Evolutionary conservation across 2,329 filamentous ascomycete genomes (phyloP).

Genomic region (Seiridium cupressi): DNA sequence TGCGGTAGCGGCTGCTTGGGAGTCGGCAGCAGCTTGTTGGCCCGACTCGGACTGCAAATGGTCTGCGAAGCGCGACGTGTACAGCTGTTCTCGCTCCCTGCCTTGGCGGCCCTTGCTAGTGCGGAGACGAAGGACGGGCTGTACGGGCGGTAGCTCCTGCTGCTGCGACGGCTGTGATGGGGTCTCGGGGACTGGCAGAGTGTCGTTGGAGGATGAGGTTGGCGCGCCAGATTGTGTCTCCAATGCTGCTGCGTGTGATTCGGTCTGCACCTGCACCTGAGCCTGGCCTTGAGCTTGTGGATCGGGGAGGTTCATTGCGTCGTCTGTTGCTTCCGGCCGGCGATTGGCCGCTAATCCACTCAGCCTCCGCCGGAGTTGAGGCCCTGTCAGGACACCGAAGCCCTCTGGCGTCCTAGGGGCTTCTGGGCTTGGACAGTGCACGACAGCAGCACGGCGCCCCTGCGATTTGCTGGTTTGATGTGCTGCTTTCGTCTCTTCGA

Average conservation of each 20-base stretch:
- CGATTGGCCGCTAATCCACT: too few relatives aligned
- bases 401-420: too few relatives aligned
- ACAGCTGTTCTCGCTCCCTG: background rate
- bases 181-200: background rate
- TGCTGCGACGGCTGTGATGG: background rate
- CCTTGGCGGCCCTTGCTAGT: background rate
- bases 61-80: background rate
- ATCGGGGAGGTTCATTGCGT: background rate
- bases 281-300: background rate
- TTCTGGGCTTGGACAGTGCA: too few relatives aligned
- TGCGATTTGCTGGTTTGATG: too few relatives aligned
- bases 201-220: background rate
- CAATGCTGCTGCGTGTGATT: background rate
- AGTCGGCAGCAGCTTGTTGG: background rate
- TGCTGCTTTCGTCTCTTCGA: too few relatives aligned
- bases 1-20: conserved; percentile 2
- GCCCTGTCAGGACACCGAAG: too few relatives aligned
- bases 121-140: background rate
- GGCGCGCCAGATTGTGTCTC: background rate
- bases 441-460: too few relatives aligned
- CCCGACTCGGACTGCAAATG: background rate
- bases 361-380: too few relatives aligned
- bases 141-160: background rate
- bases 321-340: too few relatives aligned
- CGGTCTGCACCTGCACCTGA: background rate